These are phyloP conservation scores for Coffea humblotiana DNA, from an alignment of 305 asterid species.

Conservation along the genomic window DNA sequence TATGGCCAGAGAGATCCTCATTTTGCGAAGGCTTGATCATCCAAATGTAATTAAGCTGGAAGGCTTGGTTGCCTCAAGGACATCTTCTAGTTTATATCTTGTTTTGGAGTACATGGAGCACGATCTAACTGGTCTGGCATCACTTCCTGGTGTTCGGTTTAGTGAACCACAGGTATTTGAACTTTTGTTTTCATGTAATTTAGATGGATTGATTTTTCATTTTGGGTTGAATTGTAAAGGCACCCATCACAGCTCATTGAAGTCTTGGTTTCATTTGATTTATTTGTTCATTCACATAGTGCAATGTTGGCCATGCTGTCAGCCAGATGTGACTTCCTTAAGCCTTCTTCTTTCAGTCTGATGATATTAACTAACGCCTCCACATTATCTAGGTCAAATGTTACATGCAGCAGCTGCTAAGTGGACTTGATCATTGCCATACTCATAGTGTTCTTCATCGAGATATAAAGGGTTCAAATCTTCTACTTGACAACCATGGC, in stretches of 20 bases:
- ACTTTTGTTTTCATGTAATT: neutral
- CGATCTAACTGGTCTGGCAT: slow-evolving; percentile 89
- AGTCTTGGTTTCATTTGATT: neutral
- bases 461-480: slow-evolving; percentile 95
- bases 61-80: slow-evolving; percentile 79
- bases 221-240: neutral
- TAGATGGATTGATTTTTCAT: neutral
- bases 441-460: slow-evolving; percentile 81
- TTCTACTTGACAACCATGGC: slow-evolving; percentile 72
- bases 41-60: slow-evolving; percentile 89
- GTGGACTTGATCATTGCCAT: slow-evolving; percentile 91
- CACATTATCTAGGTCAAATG: slow-evolving; percentile 64
- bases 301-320: neutral
- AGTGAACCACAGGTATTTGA: slow-evolving; percentile 66
- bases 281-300: neutral
- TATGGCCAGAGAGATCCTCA: slow-evolving; percentile 96
- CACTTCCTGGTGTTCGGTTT: slow-evolving; percentile 80
- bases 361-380: neutral
- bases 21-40: slow-evolving; percentile 86
- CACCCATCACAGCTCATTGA: neutral
- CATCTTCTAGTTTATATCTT: slow-evolving; percentile 78
- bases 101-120: slow-evolving; percentile 97
- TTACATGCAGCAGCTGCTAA: slow-evolving; percentile 87
- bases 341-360: neutral
- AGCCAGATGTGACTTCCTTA: neutral